These are phyloP conservation scores for Fusarium compactum DNA, from an alignment of 2,329 filamentous ascomycete species.

Conservation along the genomic window DNA sequence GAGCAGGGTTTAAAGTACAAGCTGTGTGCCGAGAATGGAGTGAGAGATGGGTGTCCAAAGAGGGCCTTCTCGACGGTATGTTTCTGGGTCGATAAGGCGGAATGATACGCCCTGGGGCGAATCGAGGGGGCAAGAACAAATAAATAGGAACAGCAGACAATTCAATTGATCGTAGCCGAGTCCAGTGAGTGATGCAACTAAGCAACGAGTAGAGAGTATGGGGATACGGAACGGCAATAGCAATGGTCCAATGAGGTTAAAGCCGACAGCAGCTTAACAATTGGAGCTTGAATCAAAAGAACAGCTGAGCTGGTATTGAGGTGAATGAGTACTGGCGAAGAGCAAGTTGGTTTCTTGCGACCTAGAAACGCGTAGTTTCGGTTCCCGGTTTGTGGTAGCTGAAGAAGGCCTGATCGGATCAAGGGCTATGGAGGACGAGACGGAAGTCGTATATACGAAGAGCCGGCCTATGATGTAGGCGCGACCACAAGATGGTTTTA, in stretches of 20 bases:
- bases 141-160: slow-evolving; percentile 7
- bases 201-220: slow-evolving; percentile 14
- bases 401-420: slow-evolving; percentile 28
- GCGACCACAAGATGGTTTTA: background rate
- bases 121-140: slow-evolving; percentile 10
- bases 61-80: slow-evolving; percentile 21
- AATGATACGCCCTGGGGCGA: slow-evolving; percentile 32
- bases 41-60: slow-evolving; percentile 13
- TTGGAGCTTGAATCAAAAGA: slow-evolving; percentile 17
- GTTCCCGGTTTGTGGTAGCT: slow-evolving; percentile 23
- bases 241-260: slow-evolving; percentile 4
- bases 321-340: slow-evolving; percentile 19
- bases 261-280: slow-evolving; percentile 27
- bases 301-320: slow-evolving; percentile 11
- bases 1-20: slow-evolving; percentile 10
- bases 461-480: slow-evolving; percentile 22
- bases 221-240: slow-evolving; percentile 21
- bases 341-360: slow-evolving; percentile 12
- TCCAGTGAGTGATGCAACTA: slow-evolving; percentile 20
- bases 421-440: slow-evolving; percentile 29
- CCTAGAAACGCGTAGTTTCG: slow-evolving; percentile 14
- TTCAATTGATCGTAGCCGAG: slow-evolving; percentile 31
- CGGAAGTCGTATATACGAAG: slow-evolving; percentile 41
- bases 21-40: slow-evolving; percentile 15
- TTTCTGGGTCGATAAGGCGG: slow-evolving; percentile 22